Evolutionary conservation across 108 stramenopile species (phyloP).

Genomic region (Nannochloropsis gaditana): DNA sequence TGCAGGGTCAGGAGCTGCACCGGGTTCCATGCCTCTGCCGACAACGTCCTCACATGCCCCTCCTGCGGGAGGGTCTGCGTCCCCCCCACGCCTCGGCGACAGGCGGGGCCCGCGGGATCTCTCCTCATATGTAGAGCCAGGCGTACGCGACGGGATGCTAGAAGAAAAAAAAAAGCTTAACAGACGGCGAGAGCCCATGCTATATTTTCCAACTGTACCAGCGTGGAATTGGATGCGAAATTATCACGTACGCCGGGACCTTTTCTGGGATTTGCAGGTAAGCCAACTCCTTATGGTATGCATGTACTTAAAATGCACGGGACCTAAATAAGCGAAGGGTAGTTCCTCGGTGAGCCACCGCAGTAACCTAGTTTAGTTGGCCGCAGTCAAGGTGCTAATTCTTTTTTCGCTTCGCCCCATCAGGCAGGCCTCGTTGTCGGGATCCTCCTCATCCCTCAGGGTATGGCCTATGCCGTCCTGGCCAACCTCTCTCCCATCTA

Average conservation of each 20-base stretch:
- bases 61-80: too few relatives aligned
- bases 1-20: too few relatives aligned
- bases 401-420: background rate
- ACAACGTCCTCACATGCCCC: too few relatives aligned
- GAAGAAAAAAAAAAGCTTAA: background rate
- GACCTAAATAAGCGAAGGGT: too few relatives aligned
- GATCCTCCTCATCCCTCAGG: constrained; percentile 16
- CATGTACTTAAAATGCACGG: too few relatives aligned
- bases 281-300: background rate
- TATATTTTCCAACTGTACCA: background rate
- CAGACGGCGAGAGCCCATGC: background rate
- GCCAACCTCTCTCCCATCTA: background rate
- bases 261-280: constrained; percentile 1
- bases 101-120: background rate
- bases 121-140: background rate
- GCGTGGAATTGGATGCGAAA: background rate
- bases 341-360: too few relatives aligned
- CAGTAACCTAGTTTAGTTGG: too few relatives aligned
- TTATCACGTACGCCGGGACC: background rate
- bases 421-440: constrained; percentile 19
- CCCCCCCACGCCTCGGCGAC: too few relatives aligned
- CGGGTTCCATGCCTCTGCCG: too few relatives aligned
- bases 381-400: background rate
- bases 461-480: background rate
- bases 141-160: background rate